Evolutionary conservation across 2,329 filamentous ascomycete species (phyloP), one percentile per base, ranked within the genome.

Genomic region (Penicillium sp.): DNA sequence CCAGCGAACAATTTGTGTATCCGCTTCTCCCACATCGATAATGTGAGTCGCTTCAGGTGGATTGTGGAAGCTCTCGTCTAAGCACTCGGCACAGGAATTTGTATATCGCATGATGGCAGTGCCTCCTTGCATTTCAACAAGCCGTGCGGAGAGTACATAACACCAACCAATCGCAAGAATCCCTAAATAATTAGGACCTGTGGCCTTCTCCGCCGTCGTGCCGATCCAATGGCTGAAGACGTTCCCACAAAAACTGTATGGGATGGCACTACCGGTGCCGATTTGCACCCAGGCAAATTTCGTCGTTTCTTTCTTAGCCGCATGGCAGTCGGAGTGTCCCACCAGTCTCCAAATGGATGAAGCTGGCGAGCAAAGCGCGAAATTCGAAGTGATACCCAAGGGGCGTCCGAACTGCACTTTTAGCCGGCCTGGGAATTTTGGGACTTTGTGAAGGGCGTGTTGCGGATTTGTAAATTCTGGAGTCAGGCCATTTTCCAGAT

Each of bases 101-200:
- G 41, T 41, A 27, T 50, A 50, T 11, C 25, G 18, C 42, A 50
- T 44, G 8, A 6, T 16, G 29, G 37, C 38, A 23, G 25, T 29
- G 9, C 23, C 23, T 11, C 42, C 42, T 30, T 37, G 41, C 1
- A 46, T 37, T 32, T 48, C 43, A 34, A 50, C 25, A 2, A 50
- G 35, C n/a, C 22, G 31, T 5, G 48, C 41, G 18, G 41, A 48
- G 14, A 51, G 39, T 17, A 46, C 26, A 13, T 50, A 50, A 14
- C 41, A 46, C 37, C 45, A 50, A 6, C 42, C 42, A 18, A 46
- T 9, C 12, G 40, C 22, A 15, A 48, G 47, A 1, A 50, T 37
- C 1, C 28, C 39, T 3, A 48, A n/a, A 31, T 42, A 44, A 14
- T 41, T 48, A 1, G 37, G 28, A 9, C 34, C 37, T 1, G 17